Percentiles rank a stretch among this genome's conserved stretches.
Evolutionary conservation across 2,329 filamentous ascomycete genomes (phyloP).

Genomic region (Graphilbum fragrans): DNA sequence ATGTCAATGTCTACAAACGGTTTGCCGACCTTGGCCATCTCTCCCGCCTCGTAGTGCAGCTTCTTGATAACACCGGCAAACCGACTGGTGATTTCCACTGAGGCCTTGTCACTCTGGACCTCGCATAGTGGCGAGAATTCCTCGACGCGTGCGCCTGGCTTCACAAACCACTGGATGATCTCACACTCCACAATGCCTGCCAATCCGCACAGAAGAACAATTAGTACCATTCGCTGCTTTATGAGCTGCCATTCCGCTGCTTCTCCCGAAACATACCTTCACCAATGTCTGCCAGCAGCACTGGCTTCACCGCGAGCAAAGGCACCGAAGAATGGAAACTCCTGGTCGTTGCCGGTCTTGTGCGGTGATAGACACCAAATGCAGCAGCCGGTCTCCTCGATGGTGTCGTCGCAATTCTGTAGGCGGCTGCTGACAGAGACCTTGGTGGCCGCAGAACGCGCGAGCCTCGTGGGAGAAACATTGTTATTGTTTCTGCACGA

Average conservation of each 20-base stretch:
- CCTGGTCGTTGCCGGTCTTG: conserved; percentile 20
- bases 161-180: conserved; percentile 98
- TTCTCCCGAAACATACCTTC: conserved; percentile 42
- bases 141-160: conserved; percentile 88
- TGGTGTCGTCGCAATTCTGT: background rate
- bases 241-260: no score
- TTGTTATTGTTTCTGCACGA: conserved; percentile 14
- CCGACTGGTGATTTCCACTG: conserved; percentile 82
- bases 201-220: conserved; percentile 1
- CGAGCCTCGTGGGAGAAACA: conserved; percentile 44
- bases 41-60: conserved; percentile 87
- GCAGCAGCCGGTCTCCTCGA: background rate
- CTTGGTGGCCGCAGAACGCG: conserved; percentile 30
- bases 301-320: conserved; percentile 57
- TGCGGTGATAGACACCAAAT: background rate
- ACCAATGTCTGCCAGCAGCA: conserved; percentile 73
- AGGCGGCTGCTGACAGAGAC: background rate
- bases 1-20: conserved; percentile 93
- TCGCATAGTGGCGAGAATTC: conserved; percentile 97
- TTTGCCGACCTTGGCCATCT: conserved; percentile 93
- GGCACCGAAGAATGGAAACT: conserved; percentile 36
- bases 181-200: conserved; percentile 94
- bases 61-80: conserved; percentile 95
- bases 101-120: conserved; percentile 95
- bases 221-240: no score